Conservation (phyloP, 2,329 filamentous ascomycete species). For the Pseudocercospora macadamiae region DNA sequence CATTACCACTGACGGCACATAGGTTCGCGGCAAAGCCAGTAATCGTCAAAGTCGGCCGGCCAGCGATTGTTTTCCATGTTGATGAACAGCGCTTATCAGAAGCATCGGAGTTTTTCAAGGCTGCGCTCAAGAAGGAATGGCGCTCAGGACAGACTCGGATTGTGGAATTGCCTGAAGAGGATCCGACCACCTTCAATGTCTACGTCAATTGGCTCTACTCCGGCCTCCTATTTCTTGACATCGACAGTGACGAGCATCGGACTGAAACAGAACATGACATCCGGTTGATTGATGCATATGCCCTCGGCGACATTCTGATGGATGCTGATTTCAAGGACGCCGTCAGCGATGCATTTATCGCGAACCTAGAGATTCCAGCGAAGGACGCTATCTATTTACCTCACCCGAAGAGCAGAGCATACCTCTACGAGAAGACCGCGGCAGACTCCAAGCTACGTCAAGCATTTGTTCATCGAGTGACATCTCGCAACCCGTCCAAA, state of each 20-base stretch:
- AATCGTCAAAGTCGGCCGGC: conserved; percentile 15
- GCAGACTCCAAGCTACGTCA: not conserved
- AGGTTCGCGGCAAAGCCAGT: conserved; percentile 12
- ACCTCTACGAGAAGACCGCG: conserved; percentile 10
- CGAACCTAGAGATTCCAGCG: not conserved
- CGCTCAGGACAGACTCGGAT: not conserved
- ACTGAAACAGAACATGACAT: not conserved
- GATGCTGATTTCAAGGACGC: conserved; percentile 20
- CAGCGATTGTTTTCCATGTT: conserved; percentile 7
- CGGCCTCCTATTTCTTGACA: not conserved
- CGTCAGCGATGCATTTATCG: conserved; percentile 3
- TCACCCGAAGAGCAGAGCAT: no score
- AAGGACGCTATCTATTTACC: not conserved
- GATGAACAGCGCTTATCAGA: not conserved
- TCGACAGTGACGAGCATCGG: not conserved
- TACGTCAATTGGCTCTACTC: conserved; percentile 10
- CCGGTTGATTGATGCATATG: not conserved
- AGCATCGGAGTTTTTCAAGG: conserved; percentile 4
- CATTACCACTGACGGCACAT: not conserved
- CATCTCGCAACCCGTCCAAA: not conserved
- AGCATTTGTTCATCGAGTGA: not conserved
- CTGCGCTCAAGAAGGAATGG: conserved; percentile 8
- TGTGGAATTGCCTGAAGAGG: not conserved
- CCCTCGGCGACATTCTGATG: conserved; percentile 15
- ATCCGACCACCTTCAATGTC: not conserved